Base-by-base conservation (phyloP, 1,284 basidiomycete species). In the Cutaneotrichosporon sp. region DNA sequence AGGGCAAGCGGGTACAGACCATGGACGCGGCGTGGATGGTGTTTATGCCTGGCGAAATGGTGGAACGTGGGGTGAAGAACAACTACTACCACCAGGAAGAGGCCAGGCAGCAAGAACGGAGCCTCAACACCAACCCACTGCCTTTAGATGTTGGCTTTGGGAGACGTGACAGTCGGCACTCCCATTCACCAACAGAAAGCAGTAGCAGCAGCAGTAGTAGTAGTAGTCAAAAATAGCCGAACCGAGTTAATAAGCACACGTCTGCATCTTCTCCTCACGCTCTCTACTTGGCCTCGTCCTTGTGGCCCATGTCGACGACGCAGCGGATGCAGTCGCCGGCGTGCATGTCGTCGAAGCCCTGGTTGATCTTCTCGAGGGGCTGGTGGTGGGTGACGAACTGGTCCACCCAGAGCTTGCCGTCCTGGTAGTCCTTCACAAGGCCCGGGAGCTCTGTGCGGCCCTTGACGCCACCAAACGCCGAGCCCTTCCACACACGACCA, bases 391-490 rank as follows among this genome's bases (percentile, higher is more conserved):
- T 90, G 58, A 93, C 84, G 72, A 91, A 94, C 70, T 93, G 87
- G 70, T 94, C 89, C 46, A 94, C 84, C 79, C 67, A 71, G 48
- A 75, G 70, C 23, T 61, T 74, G 43, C 72, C 70, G 38, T 64
- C 59, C 42, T 74, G 59, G 66, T 74, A 76, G 62, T 75, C 75
- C 70, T 90, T 83, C 15, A 94, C 89, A 42, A 94, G 83, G 17
- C 87, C 88, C 39, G 90, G 90, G 42, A 94, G 79, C 77, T 97
- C 93, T 36, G 92, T 91, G 54, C 94, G 84, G 40, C 94, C 96
- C 79, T 97, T 98, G 62, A 98, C 93, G 59, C 96, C 96, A 61
- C 96, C 96, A 66, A 98, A 99, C 0, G 96, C 96, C 40, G 83
- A 81, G 42, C 96, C 96, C 69, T 92, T 86, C 94, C 96, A 97